Percentiles rank a stretch among this genome's conserved stretches.
Evolutionary conservation across 2,329 filamentous ascomycete genomes (phyloP).

Genomic region (Colletotrichum chrysophilum): DNA sequence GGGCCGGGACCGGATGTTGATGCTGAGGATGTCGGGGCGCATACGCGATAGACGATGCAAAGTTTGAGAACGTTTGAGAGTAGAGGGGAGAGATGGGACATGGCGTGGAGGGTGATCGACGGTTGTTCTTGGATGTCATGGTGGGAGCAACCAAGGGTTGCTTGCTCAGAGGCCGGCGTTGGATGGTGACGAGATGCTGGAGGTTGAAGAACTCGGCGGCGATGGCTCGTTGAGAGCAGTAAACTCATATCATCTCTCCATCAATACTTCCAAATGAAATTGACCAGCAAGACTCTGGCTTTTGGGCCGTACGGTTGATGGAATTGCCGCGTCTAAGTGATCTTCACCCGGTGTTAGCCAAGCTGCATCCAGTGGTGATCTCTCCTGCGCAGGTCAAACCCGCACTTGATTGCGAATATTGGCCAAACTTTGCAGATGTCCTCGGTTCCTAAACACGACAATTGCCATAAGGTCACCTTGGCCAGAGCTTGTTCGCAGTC

Average conservation of each 20-base stretch:
- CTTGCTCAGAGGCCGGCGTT: not conserved
- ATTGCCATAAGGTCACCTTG: too few relatives aligned
- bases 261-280: not conserved
- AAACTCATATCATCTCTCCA: not conserved
- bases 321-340: not conserved
- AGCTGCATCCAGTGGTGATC: not conserved
- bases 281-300: too few relatives aligned
- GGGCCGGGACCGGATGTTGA: conserved; percentile 31
- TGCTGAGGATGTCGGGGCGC: conserved; percentile 24
- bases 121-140: not conserved
- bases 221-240: not conserved
- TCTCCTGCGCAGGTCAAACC: not conserved
- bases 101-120: not conserved
- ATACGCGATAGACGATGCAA: not conserved
- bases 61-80: not conserved
- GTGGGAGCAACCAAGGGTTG: not conserved
- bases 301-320: too few relatives aligned
- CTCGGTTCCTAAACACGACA: not conserved
- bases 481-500: too few relatives aligned
- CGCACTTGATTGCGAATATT: not conserved
- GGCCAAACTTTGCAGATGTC: not conserved
- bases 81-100: not conserved
- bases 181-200: not conserved
- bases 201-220: not conserved
- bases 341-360: not conserved